Base-by-base conservation (phyloP, 1,139 yeast species). In the Kurtzmaniella natalensis region DNA sequence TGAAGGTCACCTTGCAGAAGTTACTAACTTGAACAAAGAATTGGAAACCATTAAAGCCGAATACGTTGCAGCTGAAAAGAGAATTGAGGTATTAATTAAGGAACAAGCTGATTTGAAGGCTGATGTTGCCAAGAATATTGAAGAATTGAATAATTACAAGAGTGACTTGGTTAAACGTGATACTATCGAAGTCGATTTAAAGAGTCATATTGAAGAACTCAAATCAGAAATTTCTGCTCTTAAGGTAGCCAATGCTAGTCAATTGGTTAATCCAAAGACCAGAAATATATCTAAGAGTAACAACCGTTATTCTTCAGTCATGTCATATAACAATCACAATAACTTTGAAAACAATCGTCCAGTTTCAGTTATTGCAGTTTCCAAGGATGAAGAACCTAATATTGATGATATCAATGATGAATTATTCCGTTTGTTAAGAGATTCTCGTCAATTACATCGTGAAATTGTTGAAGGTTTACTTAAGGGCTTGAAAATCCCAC, bases 401-500 rank as follows among this genome's bases (percentile, higher is more conserved):
- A 62, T 76, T 42, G 82, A 78, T 48, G 81, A 81, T 22, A 81
- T 83, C 43, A 81, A 83, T 46, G 84, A 80, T 45, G 92, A 82
- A 53, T 61, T 83, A 38, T 81, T 79, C 66, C 69, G 73, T 45
- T 64, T 83, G 43, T 71, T 92, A 46, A 85, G 88, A 52, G 92
- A 88, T 50, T 81, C 94, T 9, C 80, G 83, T 46, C 72, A 77
- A 22, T 66, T 89, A 47, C 92, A 86, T 53, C 73, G 80, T 43
- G 97, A 89, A 59, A 86, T 88, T 36, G 85, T 87, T 24, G 88
- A 82, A 46, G 96, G 96, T 7, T 68, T 94, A 45, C 72, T 92
- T 53, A 84, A 81, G 66, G 89, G 88, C n/a, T 72, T 92, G 57
- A 85, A 81, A 61, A 78, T 89, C 36, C 97, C 98, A 28, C 75